Percentiles rank a stretch among this genome's conserved stretches.
phyloP scores from a whole-genome alignment of 192 early-diverging fungal genomes.

The Coemansia biformis region DNA sequence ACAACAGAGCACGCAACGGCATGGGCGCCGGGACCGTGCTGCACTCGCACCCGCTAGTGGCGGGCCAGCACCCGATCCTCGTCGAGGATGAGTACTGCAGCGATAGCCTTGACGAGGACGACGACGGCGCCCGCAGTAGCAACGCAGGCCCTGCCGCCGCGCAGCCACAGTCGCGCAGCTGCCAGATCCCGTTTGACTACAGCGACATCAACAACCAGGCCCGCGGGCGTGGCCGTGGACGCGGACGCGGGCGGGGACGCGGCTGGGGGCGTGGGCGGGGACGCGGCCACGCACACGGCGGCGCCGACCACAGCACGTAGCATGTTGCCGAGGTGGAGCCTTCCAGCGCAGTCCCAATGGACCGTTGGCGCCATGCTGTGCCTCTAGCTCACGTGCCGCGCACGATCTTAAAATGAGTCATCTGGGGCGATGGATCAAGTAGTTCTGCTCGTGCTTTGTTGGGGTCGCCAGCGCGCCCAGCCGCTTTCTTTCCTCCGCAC shows the following conservation, averaged over 20 bases:
- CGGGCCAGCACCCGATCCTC: conserved; percentile 35
- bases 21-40: conserved; percentile 1
- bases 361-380: too few species aligned
- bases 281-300: background rate
- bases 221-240: conserved; percentile 4
- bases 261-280: conserved; percentile 13
- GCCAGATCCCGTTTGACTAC: conserved; percentile 28
- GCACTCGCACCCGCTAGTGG: conserved; percentile 25
- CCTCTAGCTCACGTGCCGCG: too few species aligned
- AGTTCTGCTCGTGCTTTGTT: too few species aligned
- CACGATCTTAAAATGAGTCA: background rate
- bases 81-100: conserved; percentile 43
- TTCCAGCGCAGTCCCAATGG: too few species aligned
- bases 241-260: conserved; percentile 19
- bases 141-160: background rate
- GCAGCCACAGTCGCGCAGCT: background rate
- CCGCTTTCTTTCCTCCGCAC: too few species aligned
- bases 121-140: background rate
- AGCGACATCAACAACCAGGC: background rate
- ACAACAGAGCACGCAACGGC: background rate
- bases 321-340: too few species aligned
- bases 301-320: background rate
- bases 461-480: too few species aligned
- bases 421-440: too few species aligned
- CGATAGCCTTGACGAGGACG: conserved; percentile 46